Conservation (phyloP, 208 protist genomes). For the Kentomonas sorsogonicus region DNA sequence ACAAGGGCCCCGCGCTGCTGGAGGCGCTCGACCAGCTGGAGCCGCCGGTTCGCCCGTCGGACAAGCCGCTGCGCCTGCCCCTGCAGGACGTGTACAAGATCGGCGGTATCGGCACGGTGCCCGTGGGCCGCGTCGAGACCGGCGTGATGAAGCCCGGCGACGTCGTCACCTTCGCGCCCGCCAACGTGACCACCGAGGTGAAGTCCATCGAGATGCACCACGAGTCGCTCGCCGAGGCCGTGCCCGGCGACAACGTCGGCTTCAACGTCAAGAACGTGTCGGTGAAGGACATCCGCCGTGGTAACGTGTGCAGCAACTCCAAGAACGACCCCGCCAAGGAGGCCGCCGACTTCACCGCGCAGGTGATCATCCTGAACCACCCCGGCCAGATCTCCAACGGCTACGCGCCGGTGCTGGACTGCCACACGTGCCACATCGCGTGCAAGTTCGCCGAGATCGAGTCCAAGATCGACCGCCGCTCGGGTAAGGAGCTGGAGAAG, state of each 20-base stretch:
- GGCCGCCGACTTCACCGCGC: conserved; percentile 74
- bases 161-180: conserved; percentile 52
- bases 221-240: conserved; percentile 58
- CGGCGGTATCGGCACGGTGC: conserved; percentile 59
- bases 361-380: conserved; percentile 94
- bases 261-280: conserved; percentile 94
- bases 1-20: conserved; percentile 84
- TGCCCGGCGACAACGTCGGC: conserved; percentile 91
- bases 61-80: conserved; percentile 94
- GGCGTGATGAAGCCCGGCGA: conserved; percentile 52
- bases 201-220: conserved; percentile 92
- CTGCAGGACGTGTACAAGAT: conserved; percentile 98
- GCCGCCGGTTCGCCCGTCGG: conserved; percentile 79
- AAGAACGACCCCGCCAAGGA: conserved; percentile 66
- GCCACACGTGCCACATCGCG: conserved; percentile 93
- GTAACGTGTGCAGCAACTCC: conserved; percentile 56
- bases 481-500: conserved; percentile 89
- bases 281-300: conserved; percentile 90
- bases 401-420: conserved; percentile 90
- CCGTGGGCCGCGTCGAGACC: conserved; percentile 59
- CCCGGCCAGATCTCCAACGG: conserved; percentile 86
- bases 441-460: conserved; percentile 89
- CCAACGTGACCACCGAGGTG: conserved; percentile 47
- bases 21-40: conserved; percentile 88
- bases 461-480: conserved; percentile 90